These are phyloP conservation scores for Knufia fluminis DNA, from an alignment of 2,329 filamentous ascomycete genomes.

Conservation along the genomic window DNA sequence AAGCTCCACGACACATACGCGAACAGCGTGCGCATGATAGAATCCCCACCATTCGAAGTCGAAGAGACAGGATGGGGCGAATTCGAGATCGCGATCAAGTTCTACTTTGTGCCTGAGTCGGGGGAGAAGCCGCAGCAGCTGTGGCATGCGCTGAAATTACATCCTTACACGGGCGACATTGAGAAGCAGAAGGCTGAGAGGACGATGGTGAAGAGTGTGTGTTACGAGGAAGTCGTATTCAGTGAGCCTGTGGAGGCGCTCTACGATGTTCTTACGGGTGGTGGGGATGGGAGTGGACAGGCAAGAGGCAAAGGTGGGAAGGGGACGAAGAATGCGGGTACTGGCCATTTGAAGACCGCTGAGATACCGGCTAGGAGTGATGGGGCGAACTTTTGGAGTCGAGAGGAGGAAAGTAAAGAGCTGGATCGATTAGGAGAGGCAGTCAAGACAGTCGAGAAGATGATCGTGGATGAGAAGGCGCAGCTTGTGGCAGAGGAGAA, in stretches of 20 bases:
- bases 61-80: constrained; percentile 95
- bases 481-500: constrained; percentile 53
- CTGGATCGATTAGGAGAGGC: constrained; percentile 55
- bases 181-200: constrained; percentile 61
- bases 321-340: constrained; percentile 33
- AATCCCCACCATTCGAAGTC: constrained; percentile 72
- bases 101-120: constrained; percentile 82
- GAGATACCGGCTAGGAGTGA: constrained; percentile 62
- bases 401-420: constrained; percentile 60
- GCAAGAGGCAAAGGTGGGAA: constrained; percentile 49
- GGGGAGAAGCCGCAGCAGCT: constrained; percentile 93
- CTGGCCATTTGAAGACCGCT: constrained; percentile 55
- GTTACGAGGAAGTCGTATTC: constrained; percentile 90
- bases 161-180: constrained; percentile 68
- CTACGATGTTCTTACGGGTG: constrained; percentile 73
- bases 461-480: constrained; percentile 57
- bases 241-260: constrained; percentile 89
- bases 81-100: constrained; percentile 90
- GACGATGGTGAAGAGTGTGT: constrained; percentile 64
- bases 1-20: constrained; percentile 96
- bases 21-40: constrained; percentile 77
- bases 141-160: constrained; percentile 83
- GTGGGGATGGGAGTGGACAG: constrained; percentile 43
- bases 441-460: constrained; percentile 48
- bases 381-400: constrained; percentile 63